These are phyloP conservation scores for Striga hermonthica DNA, from an alignment of 305 asterid species.

Conservation along the genomic window DNA sequence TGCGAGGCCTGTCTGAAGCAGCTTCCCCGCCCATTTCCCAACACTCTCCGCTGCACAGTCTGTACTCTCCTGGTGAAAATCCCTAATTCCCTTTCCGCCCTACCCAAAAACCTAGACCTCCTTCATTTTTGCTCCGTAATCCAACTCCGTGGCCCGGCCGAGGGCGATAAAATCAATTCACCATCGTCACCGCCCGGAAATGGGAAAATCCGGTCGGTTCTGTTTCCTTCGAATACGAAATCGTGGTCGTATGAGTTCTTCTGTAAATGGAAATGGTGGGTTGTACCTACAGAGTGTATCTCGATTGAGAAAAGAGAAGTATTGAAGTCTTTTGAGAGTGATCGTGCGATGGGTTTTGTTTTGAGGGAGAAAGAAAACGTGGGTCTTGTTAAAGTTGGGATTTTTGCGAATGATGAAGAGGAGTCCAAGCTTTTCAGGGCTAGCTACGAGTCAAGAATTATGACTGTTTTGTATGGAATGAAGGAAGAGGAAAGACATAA, in stretches of 20 bases:
- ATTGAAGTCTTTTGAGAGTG: constrained; percentile 37
- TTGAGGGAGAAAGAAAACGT: constrained; percentile 48
- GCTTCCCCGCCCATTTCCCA: constrained; percentile 67
- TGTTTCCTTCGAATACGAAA: constrained; percentile 35
- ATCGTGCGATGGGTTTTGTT: constrained; percentile 36
- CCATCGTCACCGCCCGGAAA: constrained; percentile 29
- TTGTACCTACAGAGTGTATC: constrained; percentile 53
- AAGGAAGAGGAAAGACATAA: constrained; percentile 44
- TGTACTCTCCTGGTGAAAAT: constrained; percentile 70
- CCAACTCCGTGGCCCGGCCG: constrained; percentile 27
- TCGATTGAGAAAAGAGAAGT: constrained; percentile 45
- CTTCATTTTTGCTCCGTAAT: constrained; percentile 63
- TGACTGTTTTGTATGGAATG: constrained; percentile 53
- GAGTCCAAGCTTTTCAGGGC: constrained; percentile 35
- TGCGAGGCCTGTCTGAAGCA: constrained; percentile 70
- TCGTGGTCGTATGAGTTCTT: constrained; percentile 62
- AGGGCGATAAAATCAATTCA: constrained; percentile 38
- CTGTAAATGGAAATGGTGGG: constrained; percentile 65
- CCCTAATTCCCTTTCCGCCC: constrained; percentile 51
- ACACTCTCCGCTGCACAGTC: constrained; percentile 71
- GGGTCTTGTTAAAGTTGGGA: constrained; percentile 57
- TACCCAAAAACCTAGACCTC: constrained; percentile 92
- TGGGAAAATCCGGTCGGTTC: constrained; percentile 27
- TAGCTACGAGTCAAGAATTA: constrained; percentile 57
- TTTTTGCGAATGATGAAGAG: constrained; percentile 33